Conservation (phyloP, 1,284 basidiomycete genomes). For the Fomitiporia mediterranea region DNA sequence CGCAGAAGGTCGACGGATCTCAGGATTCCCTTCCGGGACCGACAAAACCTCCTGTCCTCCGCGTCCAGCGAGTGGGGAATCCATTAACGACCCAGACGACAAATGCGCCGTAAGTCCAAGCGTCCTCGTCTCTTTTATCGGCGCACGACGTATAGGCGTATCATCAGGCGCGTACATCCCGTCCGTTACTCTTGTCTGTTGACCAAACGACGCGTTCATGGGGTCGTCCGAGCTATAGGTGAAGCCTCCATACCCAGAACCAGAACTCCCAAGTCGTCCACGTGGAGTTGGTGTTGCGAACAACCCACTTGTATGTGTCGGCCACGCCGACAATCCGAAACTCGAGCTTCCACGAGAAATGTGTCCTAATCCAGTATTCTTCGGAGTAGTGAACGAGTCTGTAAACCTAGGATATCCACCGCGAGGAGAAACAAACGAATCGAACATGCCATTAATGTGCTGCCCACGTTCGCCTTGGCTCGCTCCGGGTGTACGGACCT, state of each 20-base stretch:
- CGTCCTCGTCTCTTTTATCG: background rate
- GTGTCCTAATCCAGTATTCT: slow-evolving; percentile 2
- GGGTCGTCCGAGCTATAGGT: slow-evolving; percentile 1
- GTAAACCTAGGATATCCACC: background rate
- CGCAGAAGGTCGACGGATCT: background rate
- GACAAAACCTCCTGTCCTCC: background rate
- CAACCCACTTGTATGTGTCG: slow-evolving; percentile 7
- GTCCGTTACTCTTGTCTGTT: background rate
- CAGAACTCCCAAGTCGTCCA: background rate
- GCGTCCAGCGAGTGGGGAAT: slow-evolving; percentile 8
- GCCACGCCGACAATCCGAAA: slow-evolving; percentile 8
- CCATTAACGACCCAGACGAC: background rate
- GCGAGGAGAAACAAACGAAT: slow-evolving; percentile 7
- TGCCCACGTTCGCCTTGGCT: background rate
- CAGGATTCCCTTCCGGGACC: background rate
- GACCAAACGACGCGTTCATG: background rate
- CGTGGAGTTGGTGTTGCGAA: slow-evolving; percentile 10
- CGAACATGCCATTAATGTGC: slow-evolving; percentile 5
- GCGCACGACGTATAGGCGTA: slow-evolving; percentile 17
- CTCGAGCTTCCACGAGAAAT: background rate
- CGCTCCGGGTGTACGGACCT: slow-evolving; percentile 27
- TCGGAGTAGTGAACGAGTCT: slow-evolving; percentile 14
- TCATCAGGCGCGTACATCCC: slow-evolving; percentile 17
- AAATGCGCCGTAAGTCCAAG: background rate
- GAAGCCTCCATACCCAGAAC: slow-evolving; percentile 9